These are phyloP conservation scores for Euphorbia schlechtendalii DNA, from an alignment of 441 rosid species.

Conservation along the genomic window DNA sequence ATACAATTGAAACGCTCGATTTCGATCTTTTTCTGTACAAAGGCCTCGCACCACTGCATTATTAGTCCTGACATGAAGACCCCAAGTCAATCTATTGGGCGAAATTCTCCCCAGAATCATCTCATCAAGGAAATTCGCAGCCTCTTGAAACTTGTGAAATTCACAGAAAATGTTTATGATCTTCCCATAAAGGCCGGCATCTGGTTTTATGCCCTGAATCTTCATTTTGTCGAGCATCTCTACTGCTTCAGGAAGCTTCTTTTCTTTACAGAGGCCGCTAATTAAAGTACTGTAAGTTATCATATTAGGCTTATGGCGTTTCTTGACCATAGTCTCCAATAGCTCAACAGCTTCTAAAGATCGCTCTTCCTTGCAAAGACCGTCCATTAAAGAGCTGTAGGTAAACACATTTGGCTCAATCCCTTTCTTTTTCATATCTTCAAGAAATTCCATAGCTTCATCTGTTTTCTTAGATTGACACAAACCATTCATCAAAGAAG, in stretches of 20 bases:
- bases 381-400: constrained; percentile 74
- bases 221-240: constrained; percentile 80
- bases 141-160: constrained; percentile 54
- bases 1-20: constrained; percentile 58
- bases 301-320: constrained; percentile 49
- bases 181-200: constrained; percentile 75
- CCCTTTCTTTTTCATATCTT: constrained; percentile 61
- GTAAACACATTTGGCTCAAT: constrained; percentile 85
- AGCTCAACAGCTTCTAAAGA: constrained; percentile 57
- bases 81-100: constrained; percentile 71
- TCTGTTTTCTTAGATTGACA: constrained; percentile 47
- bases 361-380: constrained; percentile 60
- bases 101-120: constrained; percentile 58
- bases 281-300: constrained; percentile 65
- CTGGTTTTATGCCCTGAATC: constrained; percentile 86
- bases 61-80: constrained; percentile 59
- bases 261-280: constrained; percentile 66
- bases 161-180: constrained; percentile 55
- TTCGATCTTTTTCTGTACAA: constrained; percentile 29
- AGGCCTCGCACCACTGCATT: constrained; percentile 63
- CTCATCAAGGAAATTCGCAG: constrained; percentile 89
- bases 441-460: constrained; percentile 58
- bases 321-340: constrained; percentile 54
- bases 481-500: constrained; percentile 66
- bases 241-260: constrained; percentile 55